phyloP scores from a whole-genome alignment of 495 filamentous ascomycete genomes.

The Penicillium bovifimosum region DNA sequence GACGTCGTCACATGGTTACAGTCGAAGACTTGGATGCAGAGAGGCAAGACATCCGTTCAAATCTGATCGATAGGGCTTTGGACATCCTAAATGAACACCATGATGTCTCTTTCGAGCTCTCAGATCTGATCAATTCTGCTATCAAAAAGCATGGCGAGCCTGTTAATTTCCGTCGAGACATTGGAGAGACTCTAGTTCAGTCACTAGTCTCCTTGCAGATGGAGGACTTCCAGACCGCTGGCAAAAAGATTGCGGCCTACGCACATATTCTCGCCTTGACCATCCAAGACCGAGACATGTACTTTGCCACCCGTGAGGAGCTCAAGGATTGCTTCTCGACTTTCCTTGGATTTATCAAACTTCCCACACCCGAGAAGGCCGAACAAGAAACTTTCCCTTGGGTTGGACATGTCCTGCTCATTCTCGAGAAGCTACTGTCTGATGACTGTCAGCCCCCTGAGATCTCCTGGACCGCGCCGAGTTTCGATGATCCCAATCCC shows the following conservation, averaged over 20 bases:
- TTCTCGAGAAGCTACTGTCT: conserved; percentile 82
- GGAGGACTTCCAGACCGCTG: conserved; percentile 62
- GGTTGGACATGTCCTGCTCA: conserved; percentile 84
- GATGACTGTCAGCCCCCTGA: conserved; percentile 78
- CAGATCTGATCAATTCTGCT: conserved; percentile 75
- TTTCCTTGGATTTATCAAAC: conserved; percentile 75
- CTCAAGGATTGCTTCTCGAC: conserved; percentile 72
- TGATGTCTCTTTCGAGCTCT: conserved; percentile 84
- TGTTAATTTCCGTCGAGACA: conserved; percentile 59
- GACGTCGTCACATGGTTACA: conserved; percentile 46
- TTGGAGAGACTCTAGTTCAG: conserved; percentile 76
- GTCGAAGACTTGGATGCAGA: conserved; percentile 80
- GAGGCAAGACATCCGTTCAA: conserved; percentile 63
- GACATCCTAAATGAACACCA: conserved; percentile 85
- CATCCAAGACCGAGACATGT: conserved; percentile 77
- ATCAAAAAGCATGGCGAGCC: conserved; percentile 64
- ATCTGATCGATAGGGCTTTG: conserved; percentile 81
- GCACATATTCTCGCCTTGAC: conserved; percentile 88
- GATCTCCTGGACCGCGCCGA: conserved; percentile 66
- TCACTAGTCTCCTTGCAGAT: conserved; percentile 79
- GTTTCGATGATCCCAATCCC: conserved; percentile 42
- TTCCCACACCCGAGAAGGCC: conserved; percentile 51
- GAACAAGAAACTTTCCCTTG: conserved; percentile 77
- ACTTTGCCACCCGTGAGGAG: conserved; percentile 64
- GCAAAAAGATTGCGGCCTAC: conserved; percentile 86